Conservation (phyloP, 164 flowering plant genomes). For the Paratinospora sagittata region DNA sequence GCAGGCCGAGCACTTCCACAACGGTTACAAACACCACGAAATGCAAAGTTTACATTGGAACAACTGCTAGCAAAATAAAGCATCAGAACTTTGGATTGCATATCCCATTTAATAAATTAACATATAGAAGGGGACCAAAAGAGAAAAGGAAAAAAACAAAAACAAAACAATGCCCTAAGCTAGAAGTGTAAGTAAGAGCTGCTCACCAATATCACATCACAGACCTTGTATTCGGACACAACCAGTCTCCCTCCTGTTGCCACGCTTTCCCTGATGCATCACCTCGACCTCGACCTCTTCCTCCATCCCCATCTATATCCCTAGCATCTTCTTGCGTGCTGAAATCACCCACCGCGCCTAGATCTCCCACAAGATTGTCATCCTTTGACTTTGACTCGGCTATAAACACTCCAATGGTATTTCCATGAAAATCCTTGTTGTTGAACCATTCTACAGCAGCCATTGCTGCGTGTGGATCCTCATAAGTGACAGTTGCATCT, state of each 20-base stretch:
- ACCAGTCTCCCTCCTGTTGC: conserved; percentile 99
- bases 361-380: conserved; percentile 35
- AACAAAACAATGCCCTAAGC: conserved; percentile 10
- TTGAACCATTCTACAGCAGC: conserved; percentile 99
- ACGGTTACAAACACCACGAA: conserved; percentile 96
- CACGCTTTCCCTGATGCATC: conserved; percentile 77
- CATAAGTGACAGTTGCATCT: conserved; percentile 97
- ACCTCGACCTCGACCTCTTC: conserved; percentile 69
- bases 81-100: conserved; percentile 20
- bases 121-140: too few relatives aligned
- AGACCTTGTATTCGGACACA: conserved; percentile 99
- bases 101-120: neutral
- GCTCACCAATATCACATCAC: conserved; percentile 99
- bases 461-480: conserved; percentile 95
- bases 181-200: conserved; percentile 68
- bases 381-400: conserved; percentile 86
- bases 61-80: conserved; percentile 57
- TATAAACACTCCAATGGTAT: conserved; percentile 64
- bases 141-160: neutral
- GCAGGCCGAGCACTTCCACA: conserved; percentile 96
- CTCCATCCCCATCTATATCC: conserved; percentile 53
- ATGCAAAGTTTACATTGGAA: conserved; percentile 92
- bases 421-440: conserved; percentile 94
- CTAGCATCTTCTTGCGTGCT: conserved; percentile 36
- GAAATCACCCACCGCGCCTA: conserved; percentile 29